Conservation (phyloP, 768 basidiomycete species). For the Macrolepiota dolichaula region DNA sequence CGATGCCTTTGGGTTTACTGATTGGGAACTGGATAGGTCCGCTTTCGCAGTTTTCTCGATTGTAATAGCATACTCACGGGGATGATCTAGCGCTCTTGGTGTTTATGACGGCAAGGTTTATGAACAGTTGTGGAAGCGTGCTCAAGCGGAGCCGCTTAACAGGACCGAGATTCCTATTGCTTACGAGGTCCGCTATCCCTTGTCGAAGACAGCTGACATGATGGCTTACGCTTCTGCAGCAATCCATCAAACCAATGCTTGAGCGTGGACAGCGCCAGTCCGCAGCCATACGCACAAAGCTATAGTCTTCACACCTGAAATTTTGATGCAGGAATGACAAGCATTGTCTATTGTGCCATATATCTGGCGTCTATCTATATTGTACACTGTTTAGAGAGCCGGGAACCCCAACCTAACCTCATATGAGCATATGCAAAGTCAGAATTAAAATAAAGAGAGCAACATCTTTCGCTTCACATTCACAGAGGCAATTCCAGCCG, state of each 20-base stretch:
- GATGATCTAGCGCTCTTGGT: slow-evolving; percentile 49
- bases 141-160: slow-evolving; percentile 60
- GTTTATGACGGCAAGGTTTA: slow-evolving; percentile 64
- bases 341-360: background rate
- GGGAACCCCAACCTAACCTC: background rate
- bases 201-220: background rate
- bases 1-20: slow-evolving; percentile 72
- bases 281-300: slow-evolving; percentile 3
- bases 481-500: slow-evolving; percentile 1
- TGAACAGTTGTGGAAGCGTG: slow-evolving; percentile 60
- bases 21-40: slow-evolving; percentile 73
- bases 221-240: slow-evolving; percentile 20
- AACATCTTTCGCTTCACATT: background rate
- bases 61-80: background rate
- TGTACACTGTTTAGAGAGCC: background rate
- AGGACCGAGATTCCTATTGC: slow-evolving; percentile 45
- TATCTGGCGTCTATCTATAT: background rate
- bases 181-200: slow-evolving; percentile 43
- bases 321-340: background rate
- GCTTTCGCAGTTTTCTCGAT: slow-evolving; percentile 7
- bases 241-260: slow-evolving; percentile 52
- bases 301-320: background rate
- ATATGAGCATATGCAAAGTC: background rate
- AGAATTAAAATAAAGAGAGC: background rate
- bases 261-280: slow-evolving; percentile 41